These are phyloP conservation scores for Phytophthora quininea DNA, from an alignment of 352 stramenopile species.

Conservation along the genomic window DNA sequence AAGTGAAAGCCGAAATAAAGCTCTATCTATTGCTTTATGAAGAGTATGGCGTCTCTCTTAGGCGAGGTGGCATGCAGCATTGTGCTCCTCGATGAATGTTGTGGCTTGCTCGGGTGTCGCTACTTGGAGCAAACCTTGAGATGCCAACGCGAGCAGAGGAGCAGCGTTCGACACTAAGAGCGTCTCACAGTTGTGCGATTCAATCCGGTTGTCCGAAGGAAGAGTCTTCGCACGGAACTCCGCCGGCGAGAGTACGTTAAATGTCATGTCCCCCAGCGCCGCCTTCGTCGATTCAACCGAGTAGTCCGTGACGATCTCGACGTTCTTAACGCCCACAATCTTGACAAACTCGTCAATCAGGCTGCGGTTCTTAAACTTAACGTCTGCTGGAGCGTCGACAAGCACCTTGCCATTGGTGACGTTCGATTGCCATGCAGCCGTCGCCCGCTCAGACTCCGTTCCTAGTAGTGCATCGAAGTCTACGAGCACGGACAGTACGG, in stretches of 20 bases:
- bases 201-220: constrained; percentile 15
- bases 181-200: constrained; percentile 36
- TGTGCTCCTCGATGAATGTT: constrained; percentile 36
- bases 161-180: constrained; percentile 29
- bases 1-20: constrained; percentile 30
- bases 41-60: constrained; percentile 7
- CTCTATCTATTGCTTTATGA: constrained; percentile 42
- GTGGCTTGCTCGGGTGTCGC: constrained; percentile 16
- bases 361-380: constrained; percentile 18
- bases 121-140: constrained; percentile 32
- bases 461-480: constrained; percentile 36
- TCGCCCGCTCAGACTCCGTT: constrained; percentile 1
- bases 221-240: constrained; percentile 13
- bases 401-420: constrained; percentile 11
- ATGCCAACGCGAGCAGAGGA: constrained; percentile 22
- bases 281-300: constrained; percentile 26
- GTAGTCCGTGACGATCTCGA: constrained; percentile 36
- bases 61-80: constrained; percentile 21
- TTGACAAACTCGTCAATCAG: constrained; percentile 25
- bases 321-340: constrained; percentile 28
- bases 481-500: constrained; percentile 32
- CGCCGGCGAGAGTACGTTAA: constrained; percentile 21
- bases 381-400: constrained; percentile 23
- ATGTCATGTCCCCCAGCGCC: constrained; percentile 7
- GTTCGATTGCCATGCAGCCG: not conserved